Base-by-base conservation (phyloP, 169 alveolate species). In the Plasmodium knowlesi region DNA sequence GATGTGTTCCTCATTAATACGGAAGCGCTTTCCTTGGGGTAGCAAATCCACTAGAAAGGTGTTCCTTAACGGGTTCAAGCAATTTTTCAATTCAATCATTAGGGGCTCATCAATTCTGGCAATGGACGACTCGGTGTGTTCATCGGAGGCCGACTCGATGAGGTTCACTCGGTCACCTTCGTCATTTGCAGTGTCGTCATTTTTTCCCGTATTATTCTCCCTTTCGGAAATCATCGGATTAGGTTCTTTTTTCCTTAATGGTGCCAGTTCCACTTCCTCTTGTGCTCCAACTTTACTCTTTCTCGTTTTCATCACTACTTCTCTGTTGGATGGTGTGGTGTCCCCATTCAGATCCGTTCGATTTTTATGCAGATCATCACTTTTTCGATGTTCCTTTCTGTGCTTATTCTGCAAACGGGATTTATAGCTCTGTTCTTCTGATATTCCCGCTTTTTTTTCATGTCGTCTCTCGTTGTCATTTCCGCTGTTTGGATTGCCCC, bases 21-120 rank as follows among this genome's bases (percentile, higher is more conserved):
- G 80, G 76, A 91, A 91, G 50, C 84, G 72, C 83, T 91, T 91
- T 14, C 95, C 95, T 28, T 81, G 95, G 9, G 95, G 95, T 25
- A 91, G 76, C 78, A 91, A 91, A 91, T 91, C 92, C 39, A 91
- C 78, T 57, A 91, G 74, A 46, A 91, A 91, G 9, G 91, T 91
- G 76, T 91, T 91, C 76, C 71, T 91, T 16, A 91, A 82, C 41
- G 95, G 95, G 70, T 91, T 91, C 43, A 91, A 50, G 43, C 91
- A 91, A 34, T 82, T 91, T 25, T 82, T 91, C 95, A 91, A 70
- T 81, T 91, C 95, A 10, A 41, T 16, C 92, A 91, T 91, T 41
- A 91, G 9, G 16, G 92, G 32, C 28, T 91, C 92, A 71, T 91
- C 95, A 19, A 89, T 79, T 89, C 82, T 71, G 10, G 82, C 14